These are phyloP conservation scores for Sporobolomyces roseus DNA, from an alignment of 768 basidiomycete species.

Conservation along the genomic window DNA sequence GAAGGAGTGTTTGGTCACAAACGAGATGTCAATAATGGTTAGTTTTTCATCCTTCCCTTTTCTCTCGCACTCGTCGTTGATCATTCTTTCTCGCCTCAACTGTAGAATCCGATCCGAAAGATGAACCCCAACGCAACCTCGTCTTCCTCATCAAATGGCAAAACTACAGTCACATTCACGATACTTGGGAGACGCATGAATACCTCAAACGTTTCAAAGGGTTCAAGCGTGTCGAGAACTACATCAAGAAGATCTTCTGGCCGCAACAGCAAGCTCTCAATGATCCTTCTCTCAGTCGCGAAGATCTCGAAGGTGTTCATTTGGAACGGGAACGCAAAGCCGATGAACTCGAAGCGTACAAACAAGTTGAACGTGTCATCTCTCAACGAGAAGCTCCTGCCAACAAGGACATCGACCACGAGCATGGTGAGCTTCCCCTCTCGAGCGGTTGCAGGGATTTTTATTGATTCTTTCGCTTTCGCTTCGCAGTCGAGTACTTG, in stretches of 20 bases:
- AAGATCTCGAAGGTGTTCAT: conserved; percentile 82
- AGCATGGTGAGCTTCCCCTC: conserved; percentile 38
- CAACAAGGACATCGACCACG: conserved; percentile 41
- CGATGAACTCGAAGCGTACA: conserved; percentile 85
- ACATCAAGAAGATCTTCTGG: conserved; percentile 82
- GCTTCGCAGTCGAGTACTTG: conserved; percentile 69
- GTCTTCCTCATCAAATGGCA: conserved; percentile 99
- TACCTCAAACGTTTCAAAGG: conserved; percentile 94
- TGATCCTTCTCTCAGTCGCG: conserved; percentile 66
- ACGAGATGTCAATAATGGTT: conserved; percentile 71
- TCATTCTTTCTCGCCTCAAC: conserved; percentile 58
- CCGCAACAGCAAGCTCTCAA: conserved; percentile 64
- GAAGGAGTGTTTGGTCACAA: conserved; percentile 83
- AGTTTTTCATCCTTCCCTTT: conserved; percentile 45
- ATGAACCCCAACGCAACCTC: conserved; percentile 38
- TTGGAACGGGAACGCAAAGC: conserved; percentile 86
- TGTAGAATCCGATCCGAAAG: conserved; percentile 20
- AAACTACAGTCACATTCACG: conserved; percentile 93
- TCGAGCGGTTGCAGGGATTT: background rate
- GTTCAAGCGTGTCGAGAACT: conserved; percentile 96
- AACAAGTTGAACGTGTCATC: conserved; percentile 85
- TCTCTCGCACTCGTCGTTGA: background rate
- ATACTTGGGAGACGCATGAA: conserved; percentile 97
- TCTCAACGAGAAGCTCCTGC: conserved; percentile 60
- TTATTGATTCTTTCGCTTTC: too few species aligned